A percentile compares a stretch with the other conserved stretches of the same genome.
Conservation (phyloP, 2,329 filamentous ascomycete genomes). For the Sclerotinia subarctica region DNA sequence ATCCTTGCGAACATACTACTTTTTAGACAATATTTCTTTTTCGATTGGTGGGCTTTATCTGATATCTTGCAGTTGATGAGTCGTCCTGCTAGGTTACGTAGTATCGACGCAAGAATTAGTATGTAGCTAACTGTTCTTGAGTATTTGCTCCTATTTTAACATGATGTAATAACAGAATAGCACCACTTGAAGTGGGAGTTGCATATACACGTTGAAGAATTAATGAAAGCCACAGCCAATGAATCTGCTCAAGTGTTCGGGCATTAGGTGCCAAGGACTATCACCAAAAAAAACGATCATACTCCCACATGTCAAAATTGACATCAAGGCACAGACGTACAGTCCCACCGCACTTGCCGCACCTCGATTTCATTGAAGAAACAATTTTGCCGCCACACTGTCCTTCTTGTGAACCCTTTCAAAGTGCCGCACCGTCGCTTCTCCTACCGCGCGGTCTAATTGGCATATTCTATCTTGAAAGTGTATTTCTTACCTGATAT, state of each 20-base stretch:
- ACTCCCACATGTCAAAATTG: conserved; percentile 8
- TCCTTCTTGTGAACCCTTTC: conserved; percentile 12
- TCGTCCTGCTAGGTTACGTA: not conserved
- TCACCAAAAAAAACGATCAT: not conserved
- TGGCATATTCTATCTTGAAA: not conserved
- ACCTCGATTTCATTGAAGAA: conserved; percentile 17
- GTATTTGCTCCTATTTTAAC: not conserved
- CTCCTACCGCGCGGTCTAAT: conserved; percentile 15
- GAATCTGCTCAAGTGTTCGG: conserved; percentile 7
- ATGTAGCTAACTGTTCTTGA: conserved; percentile 4
- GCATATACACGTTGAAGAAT: conserved; percentile 16
- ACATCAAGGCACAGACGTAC: conserved; percentile 3
- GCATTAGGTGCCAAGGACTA: not conserved
- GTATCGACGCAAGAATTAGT: conserved; percentile 1
- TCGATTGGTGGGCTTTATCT: conserved; percentile 11
- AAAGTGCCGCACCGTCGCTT: conserved; percentile 11
- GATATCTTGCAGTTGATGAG: conserved; percentile 4
- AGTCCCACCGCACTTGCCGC: conserved; percentile 9
- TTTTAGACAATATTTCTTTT: not conserved
- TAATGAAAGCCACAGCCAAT: not conserved
- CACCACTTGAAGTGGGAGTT: conserved; percentile 9
- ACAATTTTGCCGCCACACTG: conserved; percentile 9
- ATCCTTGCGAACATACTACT: not conserved
- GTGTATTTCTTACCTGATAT: not conserved
- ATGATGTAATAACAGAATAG: not conserved